Percentiles rank a stretch among this genome's conserved stretches.
Conservation (phyloP, 148 eudicot genomes). For the Arbutus unedo region DNA sequence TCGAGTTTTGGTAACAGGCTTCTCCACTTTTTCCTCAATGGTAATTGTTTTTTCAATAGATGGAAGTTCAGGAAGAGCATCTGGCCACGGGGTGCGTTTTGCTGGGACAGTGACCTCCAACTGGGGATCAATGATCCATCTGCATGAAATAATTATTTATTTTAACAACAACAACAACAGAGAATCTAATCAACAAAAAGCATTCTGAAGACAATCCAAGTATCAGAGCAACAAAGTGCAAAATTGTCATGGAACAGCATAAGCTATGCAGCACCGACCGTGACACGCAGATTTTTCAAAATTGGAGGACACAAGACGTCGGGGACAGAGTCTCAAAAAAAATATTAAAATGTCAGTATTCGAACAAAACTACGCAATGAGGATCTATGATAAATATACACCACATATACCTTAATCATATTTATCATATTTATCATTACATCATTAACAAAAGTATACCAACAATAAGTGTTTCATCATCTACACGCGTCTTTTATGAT, state of each 20-base stretch:
- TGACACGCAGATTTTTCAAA: too few species aligned
- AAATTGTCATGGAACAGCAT: not conserved
- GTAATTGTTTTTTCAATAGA: constrained; percentile 34
- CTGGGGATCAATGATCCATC: constrained; percentile 90
- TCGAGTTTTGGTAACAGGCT: constrained; percentile 56
- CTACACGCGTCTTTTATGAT: too few species aligned
- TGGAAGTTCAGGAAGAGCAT: constrained; percentile 72
- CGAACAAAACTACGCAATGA: too few species aligned
- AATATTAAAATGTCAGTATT: too few species aligned
- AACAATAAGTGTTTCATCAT: too few species aligned
- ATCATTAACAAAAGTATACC: too few species aligned
- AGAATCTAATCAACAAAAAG: not conserved
- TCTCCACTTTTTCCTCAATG: constrained; percentile 47
- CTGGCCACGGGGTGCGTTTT: constrained; percentile 97
- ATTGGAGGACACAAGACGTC: too few species aligned
- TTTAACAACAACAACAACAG: not conserved
- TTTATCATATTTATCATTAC: too few species aligned
- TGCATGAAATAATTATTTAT: constrained; percentile 33
- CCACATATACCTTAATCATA: too few species aligned
- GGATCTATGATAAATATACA: too few species aligned
- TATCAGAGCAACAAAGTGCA: not conserved
- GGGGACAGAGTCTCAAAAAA: too few species aligned
- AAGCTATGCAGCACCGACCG: not conserved
- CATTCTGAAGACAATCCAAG: not conserved
- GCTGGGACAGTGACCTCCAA: constrained; percentile 92